Conservation (phyloP, 768 basidiomycete genomes). For the Mycena amicta region DNA sequence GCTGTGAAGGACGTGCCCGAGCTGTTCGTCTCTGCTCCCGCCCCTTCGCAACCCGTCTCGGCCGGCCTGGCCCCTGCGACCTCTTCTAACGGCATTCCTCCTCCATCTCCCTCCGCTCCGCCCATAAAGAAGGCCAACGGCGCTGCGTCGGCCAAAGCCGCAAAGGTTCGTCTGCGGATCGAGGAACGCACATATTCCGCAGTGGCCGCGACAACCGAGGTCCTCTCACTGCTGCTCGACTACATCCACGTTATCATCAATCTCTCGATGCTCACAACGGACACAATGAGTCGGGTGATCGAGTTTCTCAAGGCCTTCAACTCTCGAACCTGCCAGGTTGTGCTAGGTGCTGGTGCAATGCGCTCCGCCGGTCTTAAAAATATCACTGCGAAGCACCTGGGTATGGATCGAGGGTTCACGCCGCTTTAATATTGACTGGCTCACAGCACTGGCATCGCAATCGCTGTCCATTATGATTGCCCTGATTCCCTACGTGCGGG, state of each 20-base stretch:
- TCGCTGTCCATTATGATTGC: slow-evolving; percentile 92
- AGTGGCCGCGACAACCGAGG: slow-evolving; percentile 82
- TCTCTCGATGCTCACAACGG: slow-evolving; percentile 85
- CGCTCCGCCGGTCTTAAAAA: slow-evolving; percentile 95
- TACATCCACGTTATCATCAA: slow-evolving; percentile 90
- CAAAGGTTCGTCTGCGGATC: slow-evolving; percentile 65
- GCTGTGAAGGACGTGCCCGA: slow-evolving; percentile 83
- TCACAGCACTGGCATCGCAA: slow-evolving; percentile 89
- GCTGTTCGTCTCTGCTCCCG: slow-evolving; percentile 42
- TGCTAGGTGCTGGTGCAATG: slow-evolving; percentile 99
- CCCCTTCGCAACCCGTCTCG: slow-evolving; percentile 18
- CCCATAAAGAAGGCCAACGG: slow-evolving; percentile 21
- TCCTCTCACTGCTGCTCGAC: slow-evolving; percentile 72
- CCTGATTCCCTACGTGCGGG: slow-evolving; percentile 93
- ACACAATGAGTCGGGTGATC: slow-evolving; percentile 91
- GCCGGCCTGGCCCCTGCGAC: slow-evolving; percentile 20
- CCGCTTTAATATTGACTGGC: slow-evolving; percentile 10
- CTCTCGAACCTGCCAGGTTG: slow-evolving; percentile 96
- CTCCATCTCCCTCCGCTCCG: slow-evolving; percentile 20
- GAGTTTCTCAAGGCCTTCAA: slow-evolving; percentile 98
- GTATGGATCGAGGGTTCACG: slow-evolving; percentile 54
- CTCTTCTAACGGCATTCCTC: slow-evolving; percentile 20
- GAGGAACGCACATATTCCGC: slow-evolving; percentile 86
- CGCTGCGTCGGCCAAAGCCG: slow-evolving; percentile 28
- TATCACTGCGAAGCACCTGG: slow-evolving; percentile 97